Evolutionary conservation across 257 asterid genomes (phyloP).

Genomic region (Nicotiana tabacum): DNA sequence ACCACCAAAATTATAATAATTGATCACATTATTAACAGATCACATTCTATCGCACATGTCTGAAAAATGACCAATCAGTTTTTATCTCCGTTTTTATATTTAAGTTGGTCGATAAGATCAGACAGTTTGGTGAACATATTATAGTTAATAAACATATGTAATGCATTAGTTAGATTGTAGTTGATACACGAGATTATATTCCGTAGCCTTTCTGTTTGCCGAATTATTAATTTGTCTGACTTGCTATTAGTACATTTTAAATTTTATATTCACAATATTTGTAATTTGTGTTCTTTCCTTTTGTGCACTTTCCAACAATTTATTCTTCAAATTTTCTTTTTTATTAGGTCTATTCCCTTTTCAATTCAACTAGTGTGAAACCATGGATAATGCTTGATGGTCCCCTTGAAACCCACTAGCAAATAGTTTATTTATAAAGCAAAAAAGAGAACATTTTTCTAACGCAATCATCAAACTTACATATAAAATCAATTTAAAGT

Average conservation of each 20-base stretch:
- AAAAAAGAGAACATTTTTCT: background rate
- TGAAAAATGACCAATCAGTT: background rate
- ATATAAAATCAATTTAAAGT: background rate
- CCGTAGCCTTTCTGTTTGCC: background rate
- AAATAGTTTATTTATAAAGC: background rate
- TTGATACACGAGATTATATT: background rate
- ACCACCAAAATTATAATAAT: background rate
- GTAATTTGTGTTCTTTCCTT: background rate
- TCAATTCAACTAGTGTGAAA: constrained; percentile 2
- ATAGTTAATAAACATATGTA: background rate
- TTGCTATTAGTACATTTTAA: background rate
- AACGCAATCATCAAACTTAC: background rate
- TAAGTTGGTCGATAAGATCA: background rate
- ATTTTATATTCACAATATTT: background rate
- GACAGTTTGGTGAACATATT: background rate
- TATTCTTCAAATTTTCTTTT: too few species aligned
- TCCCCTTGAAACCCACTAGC: background rate
- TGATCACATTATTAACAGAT: background rate
- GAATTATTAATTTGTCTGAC: background rate
- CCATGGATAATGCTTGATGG: background rate
- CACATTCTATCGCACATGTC: background rate
- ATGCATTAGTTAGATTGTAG: background rate
- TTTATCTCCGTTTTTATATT: background rate
- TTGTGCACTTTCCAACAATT: background rate
- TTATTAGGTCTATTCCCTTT: too few species aligned